Evolutionary conservation across 2,329 filamentous ascomycete genomes (phyloP).

Genomic region (Talaromyces atroroseus): DNA sequence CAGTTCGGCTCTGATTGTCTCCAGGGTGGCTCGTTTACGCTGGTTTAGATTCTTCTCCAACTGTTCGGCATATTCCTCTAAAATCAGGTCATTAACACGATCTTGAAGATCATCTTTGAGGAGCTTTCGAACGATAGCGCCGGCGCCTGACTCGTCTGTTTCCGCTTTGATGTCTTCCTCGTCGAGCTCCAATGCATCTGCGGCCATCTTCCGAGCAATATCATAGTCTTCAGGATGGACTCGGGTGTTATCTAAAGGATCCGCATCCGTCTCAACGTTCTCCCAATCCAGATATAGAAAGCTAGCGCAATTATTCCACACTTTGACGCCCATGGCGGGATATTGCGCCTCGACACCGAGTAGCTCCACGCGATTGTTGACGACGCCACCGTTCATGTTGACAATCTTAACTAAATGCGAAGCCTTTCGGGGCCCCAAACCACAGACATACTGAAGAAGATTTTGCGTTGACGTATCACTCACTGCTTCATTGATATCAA

Average conservation of each 20-base stretch:
- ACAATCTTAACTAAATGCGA: constrained; percentile 81
- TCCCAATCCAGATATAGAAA: constrained; percentile 90
- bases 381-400: constrained; percentile 80
- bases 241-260: constrained; percentile 93
- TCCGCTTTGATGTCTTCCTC: constrained; percentile 97
- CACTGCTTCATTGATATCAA: constrained; percentile 90
- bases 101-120: constrained; percentile 91
- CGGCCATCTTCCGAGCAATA: constrained; percentile 95
- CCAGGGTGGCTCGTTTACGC: constrained; percentile 88
- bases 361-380: constrained; percentile 79
- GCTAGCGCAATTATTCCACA: constrained; percentile 96
- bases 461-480: constrained; percentile 76
- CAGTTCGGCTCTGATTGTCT: constrained; percentile 91
- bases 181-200: constrained; percentile 90
- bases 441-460: constrained; percentile 83
- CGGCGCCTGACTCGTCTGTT: constrained; percentile 80
- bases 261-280: constrained; percentile 70
- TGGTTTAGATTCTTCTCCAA: constrained; percentile 89
- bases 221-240: constrained; percentile 99
- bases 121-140: constrained; percentile 89
- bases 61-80: constrained; percentile 96
- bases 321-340: constrained; percentile 77
- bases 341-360: constrained; percentile 80
- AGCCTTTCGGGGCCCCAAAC: constrained; percentile 87
- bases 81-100: constrained; percentile 88